phyloP scores from a whole-genome alignment of 2,329 filamentous ascomycete species.

The Pleurostoma richardsiae region DNA sequence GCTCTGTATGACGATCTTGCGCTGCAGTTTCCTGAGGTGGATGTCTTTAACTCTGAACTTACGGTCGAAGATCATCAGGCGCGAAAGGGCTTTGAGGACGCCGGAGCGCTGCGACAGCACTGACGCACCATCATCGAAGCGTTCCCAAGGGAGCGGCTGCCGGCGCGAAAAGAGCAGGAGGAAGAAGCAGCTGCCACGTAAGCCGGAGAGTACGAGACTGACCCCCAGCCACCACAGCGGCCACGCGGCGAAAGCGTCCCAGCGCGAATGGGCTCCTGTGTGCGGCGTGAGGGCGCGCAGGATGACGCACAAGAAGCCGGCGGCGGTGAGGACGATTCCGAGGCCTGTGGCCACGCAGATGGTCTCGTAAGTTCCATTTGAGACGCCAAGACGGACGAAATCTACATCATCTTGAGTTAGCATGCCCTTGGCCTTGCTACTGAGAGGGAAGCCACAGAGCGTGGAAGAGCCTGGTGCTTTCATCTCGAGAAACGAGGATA shows the following conservation, averaged over 20 bases:
- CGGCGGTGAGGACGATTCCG: constrained; percentile 32
- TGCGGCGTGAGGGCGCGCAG: constrained; percentile 31
- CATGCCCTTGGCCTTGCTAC: too few species aligned
- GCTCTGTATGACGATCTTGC: constrained; percentile 37
- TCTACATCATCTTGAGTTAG: constrained; percentile 7
- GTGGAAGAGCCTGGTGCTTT: too few species aligned
- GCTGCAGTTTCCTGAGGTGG: constrained; percentile 34
- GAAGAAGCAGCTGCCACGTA: constrained; percentile 42
- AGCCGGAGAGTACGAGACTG: constrained; percentile 35
- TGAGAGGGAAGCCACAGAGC: too few species aligned
- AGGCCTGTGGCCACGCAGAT: constrained; percentile 38
- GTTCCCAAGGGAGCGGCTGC: constrained; percentile 41
- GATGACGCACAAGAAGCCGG: constrained; percentile 32
- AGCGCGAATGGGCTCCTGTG: constrained; percentile 31
- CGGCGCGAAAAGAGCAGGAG: constrained; percentile 38
- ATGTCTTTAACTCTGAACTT: constrained; percentile 38
- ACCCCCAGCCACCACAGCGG: constrained; percentile 40
- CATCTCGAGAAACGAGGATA: too few species aligned
- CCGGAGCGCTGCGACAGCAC: constrained; percentile 15
- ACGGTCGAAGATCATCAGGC: constrained; percentile 42
- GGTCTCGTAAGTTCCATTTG: constrained; percentile 45
- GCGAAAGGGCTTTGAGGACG: constrained; percentile 22
- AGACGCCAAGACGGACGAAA: constrained; percentile 48
- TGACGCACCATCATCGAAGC: constrained; percentile 32
- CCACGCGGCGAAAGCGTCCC: constrained; percentile 35